These are phyloP conservation scores for Lentinula boryana DNA, from an alignment of 768 basidiomycete species.

Conservation along the genomic window DNA sequence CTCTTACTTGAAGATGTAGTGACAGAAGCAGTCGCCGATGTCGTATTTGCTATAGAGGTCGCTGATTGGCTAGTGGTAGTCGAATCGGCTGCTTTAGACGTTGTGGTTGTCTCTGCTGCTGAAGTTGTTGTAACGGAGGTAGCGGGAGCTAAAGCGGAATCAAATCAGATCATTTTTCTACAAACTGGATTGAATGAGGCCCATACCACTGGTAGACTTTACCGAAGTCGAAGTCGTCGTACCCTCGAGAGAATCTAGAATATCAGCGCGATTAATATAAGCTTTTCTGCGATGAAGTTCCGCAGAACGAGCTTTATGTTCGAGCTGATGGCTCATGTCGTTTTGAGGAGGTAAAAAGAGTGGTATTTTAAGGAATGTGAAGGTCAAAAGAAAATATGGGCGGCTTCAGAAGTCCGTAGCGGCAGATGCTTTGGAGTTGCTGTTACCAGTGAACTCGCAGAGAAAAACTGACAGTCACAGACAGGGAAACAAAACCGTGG, in stretches of 20 bases:
- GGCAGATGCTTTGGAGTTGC: background rate
- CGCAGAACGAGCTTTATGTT: background rate
- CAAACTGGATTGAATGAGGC: background rate
- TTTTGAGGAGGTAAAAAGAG: background rate
- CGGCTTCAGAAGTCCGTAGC: background rate
- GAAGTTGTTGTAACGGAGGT: background rate
- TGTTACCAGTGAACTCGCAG: background rate
- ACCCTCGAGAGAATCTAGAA: background rate
- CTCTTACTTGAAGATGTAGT: background rate
- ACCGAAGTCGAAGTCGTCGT: background rate
- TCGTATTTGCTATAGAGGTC: background rate
- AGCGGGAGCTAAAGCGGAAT: background rate
- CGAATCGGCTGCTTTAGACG: background rate
- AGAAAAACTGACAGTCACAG: background rate
- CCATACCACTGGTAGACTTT: background rate
- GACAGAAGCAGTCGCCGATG: background rate
- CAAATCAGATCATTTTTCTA: background rate
- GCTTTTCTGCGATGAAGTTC: background rate
- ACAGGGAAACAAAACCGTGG: background rate
- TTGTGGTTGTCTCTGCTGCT: background rate
- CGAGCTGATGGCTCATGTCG: slow-evolving; percentile 1
- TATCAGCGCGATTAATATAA: slow-evolving; percentile 2
- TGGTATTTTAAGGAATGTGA: background rate
- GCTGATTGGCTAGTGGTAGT: background rate
- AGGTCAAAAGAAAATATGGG: background rate